phyloP scores from a whole-genome alignment of 305 asterid species.

The Fraxinus albicans region DNA sequence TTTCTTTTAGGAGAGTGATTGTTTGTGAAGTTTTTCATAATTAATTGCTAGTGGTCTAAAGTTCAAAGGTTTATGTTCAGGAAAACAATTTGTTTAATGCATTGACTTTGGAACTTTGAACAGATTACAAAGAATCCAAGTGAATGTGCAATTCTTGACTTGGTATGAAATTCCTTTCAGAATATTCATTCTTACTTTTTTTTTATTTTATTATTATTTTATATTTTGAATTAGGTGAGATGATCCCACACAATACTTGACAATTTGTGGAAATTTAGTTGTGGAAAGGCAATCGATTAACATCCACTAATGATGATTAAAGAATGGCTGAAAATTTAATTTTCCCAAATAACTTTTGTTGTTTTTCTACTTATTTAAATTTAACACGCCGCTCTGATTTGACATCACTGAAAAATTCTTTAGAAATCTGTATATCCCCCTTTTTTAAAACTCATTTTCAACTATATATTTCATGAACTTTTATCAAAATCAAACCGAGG shows the following conservation, averaged over 20 bases:
- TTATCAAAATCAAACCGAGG: no score
- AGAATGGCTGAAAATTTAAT: background rate
- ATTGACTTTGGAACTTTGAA: conserved; percentile 41
- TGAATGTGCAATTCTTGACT: conserved; percentile 38
- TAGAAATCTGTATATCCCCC: no score
- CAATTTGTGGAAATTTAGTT: background rate
- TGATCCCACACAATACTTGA: background rate
- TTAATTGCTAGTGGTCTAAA: background rate
- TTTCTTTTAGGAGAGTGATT: background rate
- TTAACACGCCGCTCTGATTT: no score
- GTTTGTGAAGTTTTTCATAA: background rate
- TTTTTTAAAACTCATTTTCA: no score
- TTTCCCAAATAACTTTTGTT: no score
- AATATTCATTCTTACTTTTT: conserved; percentile 2
- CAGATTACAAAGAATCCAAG: conserved; percentile 22
- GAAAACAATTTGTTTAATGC: conserved; percentile 18
- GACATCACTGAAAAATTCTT: no score
- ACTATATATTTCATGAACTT: no score
- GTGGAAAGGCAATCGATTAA: background rate
- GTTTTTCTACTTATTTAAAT: no score
- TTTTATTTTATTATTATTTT: background rate
- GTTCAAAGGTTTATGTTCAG: conserved; percentile 3
- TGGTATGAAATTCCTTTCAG: conserved; percentile 21
- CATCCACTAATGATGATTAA: background rate
- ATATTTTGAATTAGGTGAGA: background rate